Percentiles rank a stretch among this genome's conserved stretches.
Evolutionary conservation across 345 rosid species (phyloP).

Genomic region (Salix viminalis): DNA sequence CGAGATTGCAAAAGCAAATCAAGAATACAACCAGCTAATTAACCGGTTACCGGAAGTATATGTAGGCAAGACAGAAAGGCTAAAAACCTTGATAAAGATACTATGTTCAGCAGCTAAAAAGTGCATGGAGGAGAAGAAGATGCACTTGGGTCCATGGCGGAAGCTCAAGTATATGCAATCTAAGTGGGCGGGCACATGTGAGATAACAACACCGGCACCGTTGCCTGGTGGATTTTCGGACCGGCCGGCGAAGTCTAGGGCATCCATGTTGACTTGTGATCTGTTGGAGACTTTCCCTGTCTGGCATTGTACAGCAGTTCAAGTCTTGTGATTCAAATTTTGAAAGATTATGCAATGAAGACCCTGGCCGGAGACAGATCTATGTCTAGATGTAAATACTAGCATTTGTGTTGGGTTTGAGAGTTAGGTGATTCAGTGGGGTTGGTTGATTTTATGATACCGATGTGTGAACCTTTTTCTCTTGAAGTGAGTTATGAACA

Average conservation of each 20-base stretch:
- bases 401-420: too few relatives aligned
- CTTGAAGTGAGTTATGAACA: too few relatives aligned
- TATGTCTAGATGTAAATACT: too few relatives aligned
- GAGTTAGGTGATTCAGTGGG: too few relatives aligned
- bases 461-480: too few relatives aligned
- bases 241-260: conserved; percentile 46
- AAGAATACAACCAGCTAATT: conserved; percentile 54
- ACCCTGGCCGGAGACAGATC: neutral
- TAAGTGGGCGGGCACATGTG: conserved; percentile 69
- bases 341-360: neutral
- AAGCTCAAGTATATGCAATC: conserved; percentile 85
- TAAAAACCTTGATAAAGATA: conserved; percentile 58
- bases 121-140: conserved; percentile 77
- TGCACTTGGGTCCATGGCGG: conserved; percentile 93
- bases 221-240: conserved; percentile 20
- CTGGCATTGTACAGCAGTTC: conserved; percentile 39
- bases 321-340: conserved; percentile 42
- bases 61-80: conserved; percentile 71
- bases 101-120: conserved; percentile 62
- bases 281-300: conserved; percentile 36
- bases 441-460: too few relatives aligned
- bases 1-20: conserved; percentile 69
- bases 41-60: conserved; percentile 56
- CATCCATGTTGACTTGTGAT: conserved; percentile 71
- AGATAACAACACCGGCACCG: conserved; percentile 21